These are phyloP conservation scores for Stemphylium vesicarium DNA, from an alignment of 2,329 filamentous ascomycete genomes.

Conservation along the genomic window DNA sequence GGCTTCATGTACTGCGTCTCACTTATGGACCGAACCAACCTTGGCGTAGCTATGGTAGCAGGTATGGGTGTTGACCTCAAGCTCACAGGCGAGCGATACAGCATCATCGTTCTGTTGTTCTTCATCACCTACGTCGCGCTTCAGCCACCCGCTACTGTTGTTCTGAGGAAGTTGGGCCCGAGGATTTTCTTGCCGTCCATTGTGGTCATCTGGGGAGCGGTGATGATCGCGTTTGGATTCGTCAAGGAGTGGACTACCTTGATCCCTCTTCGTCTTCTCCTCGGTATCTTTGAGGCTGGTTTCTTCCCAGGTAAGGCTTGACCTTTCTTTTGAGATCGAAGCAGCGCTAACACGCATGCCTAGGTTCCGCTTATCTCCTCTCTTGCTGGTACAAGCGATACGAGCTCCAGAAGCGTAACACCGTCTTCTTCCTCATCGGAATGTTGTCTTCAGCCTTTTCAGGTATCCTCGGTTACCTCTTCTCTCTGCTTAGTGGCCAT, in stretches of 20 bases:
- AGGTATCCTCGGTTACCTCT: constrained; percentile 35
- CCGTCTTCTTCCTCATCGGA: constrained; percentile 58
- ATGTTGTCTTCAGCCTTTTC: constrained; percentile 35
- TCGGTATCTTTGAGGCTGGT: constrained; percentile 37
- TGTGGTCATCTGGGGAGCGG: constrained; percentile 30
- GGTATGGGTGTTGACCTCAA: constrained; percentile 42
- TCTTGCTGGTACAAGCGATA: constrained; percentile 66
- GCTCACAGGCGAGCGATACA: constrained; percentile 33
- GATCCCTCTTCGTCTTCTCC: constrained; percentile 29
- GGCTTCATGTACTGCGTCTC: constrained; percentile 50
- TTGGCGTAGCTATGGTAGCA: constrained; percentile 45
- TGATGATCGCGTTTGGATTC: constrained; percentile 35
- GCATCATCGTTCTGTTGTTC: constrained; percentile 29
- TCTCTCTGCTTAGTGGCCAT: constrained; percentile 59
- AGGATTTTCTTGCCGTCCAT: constrained; percentile 28
- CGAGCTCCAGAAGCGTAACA: constrained; percentile 62
- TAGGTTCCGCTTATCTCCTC: constrained; percentile 56
- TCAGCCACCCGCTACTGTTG: constrained; percentile 32
- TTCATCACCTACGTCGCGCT: constrained; percentile 36
- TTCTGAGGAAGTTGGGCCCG: constrained; percentile 31
- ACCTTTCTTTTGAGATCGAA: background rate
- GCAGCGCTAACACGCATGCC: background rate
- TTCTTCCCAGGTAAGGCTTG: constrained; percentile 32
- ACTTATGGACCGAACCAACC: constrained; percentile 49
- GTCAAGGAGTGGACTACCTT: constrained; percentile 34